These are phyloP conservation scores for Rachicladosporium sp. DNA, from an alignment of 2,329 filamentous ascomycete species.

Conservation along the genomic window DNA sequence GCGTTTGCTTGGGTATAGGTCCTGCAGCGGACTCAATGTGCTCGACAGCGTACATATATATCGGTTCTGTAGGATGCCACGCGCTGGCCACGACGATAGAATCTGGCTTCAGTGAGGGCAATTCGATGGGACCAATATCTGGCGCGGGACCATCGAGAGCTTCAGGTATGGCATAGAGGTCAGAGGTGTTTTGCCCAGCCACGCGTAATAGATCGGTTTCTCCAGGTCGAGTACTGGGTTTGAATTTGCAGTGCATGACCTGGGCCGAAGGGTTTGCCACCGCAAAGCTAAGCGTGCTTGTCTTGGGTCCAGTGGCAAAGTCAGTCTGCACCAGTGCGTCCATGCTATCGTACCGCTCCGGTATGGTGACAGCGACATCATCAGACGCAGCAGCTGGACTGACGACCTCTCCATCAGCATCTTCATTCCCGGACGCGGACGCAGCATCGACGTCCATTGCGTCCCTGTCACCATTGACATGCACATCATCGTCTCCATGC, in stretches of 20 bases:
- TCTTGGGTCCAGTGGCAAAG: constrained; percentile 19
- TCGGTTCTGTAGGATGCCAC: constrained; percentile 24
- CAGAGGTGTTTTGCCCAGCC: constrained; percentile 22
- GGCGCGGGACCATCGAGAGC: constrained; percentile 11
- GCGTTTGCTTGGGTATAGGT: constrained; percentile 10
- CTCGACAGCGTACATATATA: constrained; percentile 20
- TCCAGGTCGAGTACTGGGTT: constrained; percentile 12
- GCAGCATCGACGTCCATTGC: constrained; percentile 32
- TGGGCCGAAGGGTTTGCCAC: constrained; percentile 19
- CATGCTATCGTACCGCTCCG: constrained; percentile 22
- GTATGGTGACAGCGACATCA: constrained; percentile 12
- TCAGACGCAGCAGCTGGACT: constrained; percentile 17
- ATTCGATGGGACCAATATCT: constrained; percentile 15
- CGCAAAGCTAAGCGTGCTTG: constrained; percentile 22
- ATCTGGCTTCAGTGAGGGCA: constrained; percentile 14
- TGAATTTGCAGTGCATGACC: constrained; percentile 20
- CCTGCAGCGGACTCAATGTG: constrained; percentile 10
- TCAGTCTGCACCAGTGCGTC: constrained; percentile 24
- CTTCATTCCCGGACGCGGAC: constrained; percentile 15
- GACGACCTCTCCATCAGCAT: constrained; percentile 16
- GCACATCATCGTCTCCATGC: constrained; percentile 18
- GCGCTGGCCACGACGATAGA: constrained; percentile 20
- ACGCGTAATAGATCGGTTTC: constrained; percentile 18
- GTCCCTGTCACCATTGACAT: constrained; percentile 30
- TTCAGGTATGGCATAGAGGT: constrained; percentile 21